phyloP scores from a whole-genome alignment of 805 yeast genomes.

The Kregervanrija pseudodelftensis region DNA sequence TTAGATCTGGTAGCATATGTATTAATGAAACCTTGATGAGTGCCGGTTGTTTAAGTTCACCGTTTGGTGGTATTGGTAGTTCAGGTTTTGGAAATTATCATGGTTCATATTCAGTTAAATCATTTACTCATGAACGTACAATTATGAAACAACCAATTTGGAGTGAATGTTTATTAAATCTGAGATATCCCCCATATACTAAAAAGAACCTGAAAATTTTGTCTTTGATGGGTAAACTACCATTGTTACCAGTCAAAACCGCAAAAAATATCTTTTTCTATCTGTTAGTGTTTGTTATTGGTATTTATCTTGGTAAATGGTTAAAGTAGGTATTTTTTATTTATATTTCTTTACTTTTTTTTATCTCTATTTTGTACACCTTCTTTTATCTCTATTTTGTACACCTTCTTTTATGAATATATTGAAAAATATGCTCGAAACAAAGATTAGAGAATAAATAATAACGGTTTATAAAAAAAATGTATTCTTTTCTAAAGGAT shows the following conservation, averaged over 20 bases:
- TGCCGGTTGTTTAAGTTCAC: slow-evolving; percentile 54
- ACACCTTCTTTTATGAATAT: too few relatives aligned
- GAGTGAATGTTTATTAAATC: slow-evolving; percentile 48
- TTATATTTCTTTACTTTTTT: too few relatives aligned
- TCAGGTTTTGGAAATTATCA: slow-evolving; percentile 85
- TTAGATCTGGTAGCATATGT: slow-evolving; percentile 68
- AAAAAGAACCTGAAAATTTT: slow-evolving; percentile 20
- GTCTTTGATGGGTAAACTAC: slow-evolving; percentile 7
- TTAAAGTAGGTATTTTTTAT: too few relatives aligned
- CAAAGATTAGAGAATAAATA: too few relatives aligned
- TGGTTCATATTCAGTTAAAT: slow-evolving; percentile 58
- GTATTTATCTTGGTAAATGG: slow-evolving; percentile 8
- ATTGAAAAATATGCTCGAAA: too few relatives aligned
- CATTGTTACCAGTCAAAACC: slow-evolving; percentile 9
- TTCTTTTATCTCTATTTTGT: too few relatives aligned
- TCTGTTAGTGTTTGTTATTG: slow-evolving; percentile 4
- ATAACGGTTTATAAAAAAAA: too few relatives aligned
- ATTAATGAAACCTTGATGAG: slow-evolving; percentile 69
- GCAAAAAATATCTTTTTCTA: background rate
- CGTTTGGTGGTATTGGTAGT: slow-evolving; percentile 87
- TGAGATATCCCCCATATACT: slow-evolving; percentile 61
- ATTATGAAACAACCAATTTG: slow-evolving; percentile 59
- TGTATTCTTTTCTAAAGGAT: too few relatives aligned
- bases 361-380: too few relatives aligned
- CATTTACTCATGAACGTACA: slow-evolving; percentile 75